phyloP scores from a whole-genome alignment of 2,329 filamentous ascomycete genomes.

The Pseudogymnoascus pannorum region DNA sequence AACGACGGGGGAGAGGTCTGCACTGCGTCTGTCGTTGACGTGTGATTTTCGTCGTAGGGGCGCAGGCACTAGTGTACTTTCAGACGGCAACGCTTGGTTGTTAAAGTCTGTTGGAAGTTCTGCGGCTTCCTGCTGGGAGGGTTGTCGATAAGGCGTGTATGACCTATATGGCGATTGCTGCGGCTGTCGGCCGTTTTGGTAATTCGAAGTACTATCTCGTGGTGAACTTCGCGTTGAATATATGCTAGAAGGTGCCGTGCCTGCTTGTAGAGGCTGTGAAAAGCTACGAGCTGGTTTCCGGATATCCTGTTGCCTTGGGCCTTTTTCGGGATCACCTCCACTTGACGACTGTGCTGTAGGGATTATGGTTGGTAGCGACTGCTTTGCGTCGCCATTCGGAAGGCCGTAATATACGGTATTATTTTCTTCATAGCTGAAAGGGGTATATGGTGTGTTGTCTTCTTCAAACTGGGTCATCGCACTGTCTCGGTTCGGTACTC shows the following conservation, averaged over 20 bases:
- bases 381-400: background rate
- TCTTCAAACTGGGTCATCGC: conserved; percentile 28
- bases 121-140: background rate
- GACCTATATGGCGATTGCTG: background rate
- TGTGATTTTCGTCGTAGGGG: background rate
- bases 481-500: conserved; percentile 19
- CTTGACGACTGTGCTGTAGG: background rate
- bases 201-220: background rate
- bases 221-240: background rate
- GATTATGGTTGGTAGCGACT: background rate
- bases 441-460: conserved; percentile 14
- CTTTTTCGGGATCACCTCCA: background rate
- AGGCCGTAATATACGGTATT: conserved; percentile 1
- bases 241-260: background rate
- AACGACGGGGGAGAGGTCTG: background rate
- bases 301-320: background rate
- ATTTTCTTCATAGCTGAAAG: background rate
- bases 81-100: background rate
- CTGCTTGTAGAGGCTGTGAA: background rate
- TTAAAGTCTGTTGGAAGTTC: background rate
- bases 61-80: background rate
- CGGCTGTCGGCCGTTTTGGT: background rate
- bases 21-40: background rate
- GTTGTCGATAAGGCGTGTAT: background rate
- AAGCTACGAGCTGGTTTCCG: background rate